Base-by-base conservation (phyloP, 805 yeast genomes). In the Suhomyces sp. region DNA sequence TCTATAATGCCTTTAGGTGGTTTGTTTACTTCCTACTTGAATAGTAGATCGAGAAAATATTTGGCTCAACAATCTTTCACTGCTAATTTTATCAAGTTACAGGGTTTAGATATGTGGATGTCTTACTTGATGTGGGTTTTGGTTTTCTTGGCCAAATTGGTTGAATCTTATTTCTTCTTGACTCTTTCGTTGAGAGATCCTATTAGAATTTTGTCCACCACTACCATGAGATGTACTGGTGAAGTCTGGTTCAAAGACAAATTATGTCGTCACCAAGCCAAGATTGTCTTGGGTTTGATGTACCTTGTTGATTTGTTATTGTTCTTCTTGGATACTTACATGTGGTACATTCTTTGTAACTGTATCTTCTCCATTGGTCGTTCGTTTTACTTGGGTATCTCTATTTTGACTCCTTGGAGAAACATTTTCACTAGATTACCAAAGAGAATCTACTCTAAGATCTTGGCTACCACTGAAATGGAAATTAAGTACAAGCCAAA, bases 381-480 rank as follows among this genome's bases (percentile, higher is more conserved):
- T 62, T 93, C 98, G 11, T 93, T 93, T 77, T 93, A 91, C 76
- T 77, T 95, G 65, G 99, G 99, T 83, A 90, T 93, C 54, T 93
- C 99, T 29, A 91, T 93, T 48, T 80, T 90, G 74, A 93, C 99
- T 26, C 99, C 99, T 44, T 93, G 99, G 99, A 87, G 98, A 79
- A 93, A 95, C 64, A 90, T 93, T 52, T 93, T 91, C 75, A 82
- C 96, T 36, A 83, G 99, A 68, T 73, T 93, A 61, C 99, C 99
- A 61, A 93, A 93, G 81, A 88, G 99, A 81, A 88, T 93, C 50
- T 95, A 93, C 75, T 88, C 97, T 38, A 93, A 93, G 79, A 83
- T 93, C 48, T 78, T 93, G 68, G 98, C 98, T 30, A 93, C 99
- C 23, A 86, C 96, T 48, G 98, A 93, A 63, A 91, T 95, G 98